phyloP scores from a whole-genome alignment of 2,329 filamentous ascomycete genomes.

The Calonectria leucothoes region DNA sequence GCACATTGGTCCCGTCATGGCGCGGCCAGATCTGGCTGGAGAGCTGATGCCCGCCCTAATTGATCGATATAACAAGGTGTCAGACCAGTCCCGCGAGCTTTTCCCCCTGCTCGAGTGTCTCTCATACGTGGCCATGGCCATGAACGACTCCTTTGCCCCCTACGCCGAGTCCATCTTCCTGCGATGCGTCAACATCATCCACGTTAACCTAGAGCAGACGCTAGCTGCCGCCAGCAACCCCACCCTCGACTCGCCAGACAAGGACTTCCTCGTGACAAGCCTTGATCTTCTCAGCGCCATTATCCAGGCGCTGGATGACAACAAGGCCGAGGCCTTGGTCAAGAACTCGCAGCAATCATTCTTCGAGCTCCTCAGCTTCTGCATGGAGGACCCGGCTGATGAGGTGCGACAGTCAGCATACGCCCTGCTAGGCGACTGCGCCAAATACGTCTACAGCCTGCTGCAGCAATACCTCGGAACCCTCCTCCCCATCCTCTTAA shows the following conservation, averaged over 20 bases:
- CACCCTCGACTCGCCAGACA: slow-evolving; percentile 83
- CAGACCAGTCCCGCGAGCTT: slow-evolving; percentile 90
- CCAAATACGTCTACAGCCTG: slow-evolving; percentile 89
- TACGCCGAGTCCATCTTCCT: slow-evolving; percentile 89
- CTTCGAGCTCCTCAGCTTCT: slow-evolving; percentile 90
- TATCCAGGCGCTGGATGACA: slow-evolving; percentile 84
- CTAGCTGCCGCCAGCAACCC: slow-evolving; percentile 76
- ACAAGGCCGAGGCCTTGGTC: slow-evolving; percentile 82
- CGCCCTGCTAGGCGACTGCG: slow-evolving; percentile 92
- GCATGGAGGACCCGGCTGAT: slow-evolving; percentile 90
- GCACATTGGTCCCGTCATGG: slow-evolving; percentile 84
- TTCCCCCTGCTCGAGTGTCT: slow-evolving; percentile 97
- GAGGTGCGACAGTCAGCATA: slow-evolving; percentile 97
- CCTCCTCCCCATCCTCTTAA: slow-evolving; percentile 84
- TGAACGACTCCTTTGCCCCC: slow-evolving; percentile 83
- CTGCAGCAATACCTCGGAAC: slow-evolving; percentile 78
- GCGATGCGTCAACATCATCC: slow-evolving; percentile 91
- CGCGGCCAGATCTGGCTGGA: slow-evolving; percentile 82
- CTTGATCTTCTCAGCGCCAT: slow-evolving; percentile 93
- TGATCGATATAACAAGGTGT: slow-evolving; percentile 85
- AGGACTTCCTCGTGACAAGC: slow-evolving; percentile 96
- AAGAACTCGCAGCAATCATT: slow-evolving; percentile 81
- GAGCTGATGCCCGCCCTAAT: slow-evolving; percentile 95
- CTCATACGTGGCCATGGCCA: slow-evolving; percentile 90
- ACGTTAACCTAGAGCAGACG: slow-evolving; percentile 87